Evolutionary conservation across 768 basidiomycete species (phyloP), one percentile per base, ranked within the genome.

Genomic region (Pisolithus orientalis): DNA sequence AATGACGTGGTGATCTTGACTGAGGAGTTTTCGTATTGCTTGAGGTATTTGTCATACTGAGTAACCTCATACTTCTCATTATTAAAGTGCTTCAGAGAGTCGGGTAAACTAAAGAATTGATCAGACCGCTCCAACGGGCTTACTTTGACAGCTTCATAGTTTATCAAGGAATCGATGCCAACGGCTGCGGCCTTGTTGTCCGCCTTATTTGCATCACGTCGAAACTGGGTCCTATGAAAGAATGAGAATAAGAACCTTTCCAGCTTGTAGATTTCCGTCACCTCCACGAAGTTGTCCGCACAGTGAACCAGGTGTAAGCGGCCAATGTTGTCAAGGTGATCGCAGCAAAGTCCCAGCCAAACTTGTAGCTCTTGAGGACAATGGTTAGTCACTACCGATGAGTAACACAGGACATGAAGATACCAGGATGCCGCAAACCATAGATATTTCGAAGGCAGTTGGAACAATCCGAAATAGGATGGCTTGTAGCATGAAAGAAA

Each of bases 111-210:
- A 43, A 16, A 7, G 25, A 4, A 53, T 28, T 50, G 32, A 13
- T n/a, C 16, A 28, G 4, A 28, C 16, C 27, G 13, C 13, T 14
- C 17, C 69, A 29, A 3, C n/a, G 13, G 13, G 39, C 62, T 14
- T 56, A 94, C 94, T 80, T 98, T 99, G 62, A 99, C 96, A 3
- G 96, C 96, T 65, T 99, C 96, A 62, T 92, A 98, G 64, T 99
- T 99, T 66, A 99, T 95, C 42, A 99, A 73, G 0, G 94, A 91
- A 65, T 99, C 96, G 3, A 98, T 92, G 3, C 92, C 90, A 2
- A 88, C 81, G 0, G 91, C 90, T 0, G 95, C 96, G 16, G 95
- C 94, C 63, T 88, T 90, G 70, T 99, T 98, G 59, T 99, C 96
- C 0, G 96, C 96, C 52, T 87, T 80, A 69, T 99, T 99, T 0